Base-by-base conservation (phyloP, 306 rosid species). In the Acacia acuminata region DNA sequence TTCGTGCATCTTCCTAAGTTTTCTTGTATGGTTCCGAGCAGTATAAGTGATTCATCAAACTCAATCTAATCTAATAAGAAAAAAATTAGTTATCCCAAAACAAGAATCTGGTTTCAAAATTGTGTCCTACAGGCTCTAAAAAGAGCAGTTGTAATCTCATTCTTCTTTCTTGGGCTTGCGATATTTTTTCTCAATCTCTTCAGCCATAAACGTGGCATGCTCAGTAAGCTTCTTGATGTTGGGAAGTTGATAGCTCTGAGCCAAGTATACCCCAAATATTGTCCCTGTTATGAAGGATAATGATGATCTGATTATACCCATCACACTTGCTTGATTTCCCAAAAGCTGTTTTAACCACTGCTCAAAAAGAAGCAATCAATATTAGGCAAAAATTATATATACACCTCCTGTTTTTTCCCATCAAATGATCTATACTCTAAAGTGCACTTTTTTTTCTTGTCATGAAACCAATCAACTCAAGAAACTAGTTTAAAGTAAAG, bases 221-320 rank as follows among this genome's bases (percentile, higher is more conserved):
- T 89, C 64, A 51, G 87, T 87, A 64, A 87, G 86, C 88, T 90
- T 88, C 89, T 67, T 90, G 83, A 93, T 82, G 83, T 91, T 89
- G 20, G 97, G 94, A 80, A 93, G 90, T 83, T 83, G 74, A 84
- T 93, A 93, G 84, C 89, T 93, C 79, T 91, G 97, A 61, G 96
- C 96, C 70, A 91, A 34, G 84, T 93, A 93, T 22, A 93, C 76
- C 48, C 97, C 97, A 34, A 77, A 44, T 32, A 85, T 84, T 20
- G 89, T 85, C 51, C 97, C 97, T 36, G 86, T 11, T 10, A 45
- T 45, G 51, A 47, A 47, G 51, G 51, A 12, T 4, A 47, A 47
- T 4, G 17, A 47, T 3, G 51, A 47, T 47, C 51, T 47, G 17
- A 47, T 4, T 47, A 12, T 13, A 47, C 51, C 17, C 51, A 47